Base-by-base conservation (phyloP, 2,329 filamentous ascomycete genomes). In the Ascochyta rabiei region DNA sequence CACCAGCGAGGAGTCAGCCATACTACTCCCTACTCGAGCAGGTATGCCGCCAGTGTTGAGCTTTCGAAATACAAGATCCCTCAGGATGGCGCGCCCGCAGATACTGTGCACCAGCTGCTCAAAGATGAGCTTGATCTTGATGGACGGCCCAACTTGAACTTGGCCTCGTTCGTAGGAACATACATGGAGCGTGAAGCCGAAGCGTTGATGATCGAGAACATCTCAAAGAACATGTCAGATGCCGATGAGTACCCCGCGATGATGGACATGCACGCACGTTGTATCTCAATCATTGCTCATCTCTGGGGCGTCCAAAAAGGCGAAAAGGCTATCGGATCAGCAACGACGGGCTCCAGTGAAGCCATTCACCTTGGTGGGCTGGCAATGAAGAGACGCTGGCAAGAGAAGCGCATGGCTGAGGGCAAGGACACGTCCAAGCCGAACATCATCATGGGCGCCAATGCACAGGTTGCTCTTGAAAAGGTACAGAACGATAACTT, bases 361-460 rank as follows among this genome's bases (percentile, higher is more conserved):
- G 88, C 86, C 0, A 88, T 90, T 53, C 86, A 89, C 66, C 80
- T 90, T 1, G 88, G 86, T 28, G 87, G 86, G 1, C 75, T 90
- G 18, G 87, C 88, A 3, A 89, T 91, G 88, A 64, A 64, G 49
- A 80, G 86, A n/a, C 79, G 85, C 18, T 90, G 88, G 88, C 86
- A 90, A 69, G 84, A 89, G 64, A 82, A 81, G 62, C 80, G 87
- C 23, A 77, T 75, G 50, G 80, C 77, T 0, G 81, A 81, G 33
- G 86, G 86, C 13, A 89, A 89, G 58, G 85, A 88, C 60, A 83
- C 80, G 1, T 79, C 74, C 1, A 84, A 82, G 28, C 88, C 88
- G 1, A 91, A 90, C 66, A 89, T 91, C 59, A 78, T 91, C 65
- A 90, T 91, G 88, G 88, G 87, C 1, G 81, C 85, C 21, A 90